These are phyloP conservation scores for Boletus speciosus DNA, from an alignment of 768 basidiomycete genomes.

Conservation along the genomic window DNA sequence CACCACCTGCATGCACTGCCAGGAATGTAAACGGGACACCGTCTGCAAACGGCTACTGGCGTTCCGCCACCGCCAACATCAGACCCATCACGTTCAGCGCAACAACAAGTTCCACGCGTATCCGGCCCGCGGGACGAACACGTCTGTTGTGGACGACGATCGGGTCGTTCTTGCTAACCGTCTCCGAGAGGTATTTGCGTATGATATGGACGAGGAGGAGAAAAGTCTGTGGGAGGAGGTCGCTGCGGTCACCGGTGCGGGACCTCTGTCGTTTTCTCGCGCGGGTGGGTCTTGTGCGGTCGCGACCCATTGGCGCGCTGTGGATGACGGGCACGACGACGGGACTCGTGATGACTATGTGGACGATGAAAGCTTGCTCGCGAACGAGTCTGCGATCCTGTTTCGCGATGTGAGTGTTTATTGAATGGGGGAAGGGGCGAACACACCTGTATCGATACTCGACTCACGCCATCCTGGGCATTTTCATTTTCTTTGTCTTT, in stretches of 20 bases:
- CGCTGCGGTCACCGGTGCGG: constrained; percentile 19
- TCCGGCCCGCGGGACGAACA: neutral
- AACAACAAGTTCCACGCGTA: neutral
- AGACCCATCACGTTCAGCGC: constrained; percentile 4
- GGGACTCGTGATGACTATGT: constrained; percentile 3
- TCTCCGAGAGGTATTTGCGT: constrained; percentile 15
- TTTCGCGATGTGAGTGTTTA: constrained; percentile 24
- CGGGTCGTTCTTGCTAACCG: constrained; percentile 5
- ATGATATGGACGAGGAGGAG: constrained; percentile 27
- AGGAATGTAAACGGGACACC: constrained; percentile 27
- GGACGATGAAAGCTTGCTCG: constrained; percentile 21
- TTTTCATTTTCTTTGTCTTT: neutral
- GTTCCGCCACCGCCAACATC: constrained; percentile 15
- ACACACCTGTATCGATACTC: constrained; percentile 8
- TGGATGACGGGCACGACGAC: constrained; percentile 5
- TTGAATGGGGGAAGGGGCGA: constrained; percentile 1
- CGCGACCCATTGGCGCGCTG: neutral
- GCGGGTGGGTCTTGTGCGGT: constrained; percentile 10
- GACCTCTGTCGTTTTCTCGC: constrained; percentile 14
- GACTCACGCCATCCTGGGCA: neutral
- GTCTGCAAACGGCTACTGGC: constrained; percentile 26
- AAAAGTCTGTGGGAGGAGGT: constrained; percentile 29
- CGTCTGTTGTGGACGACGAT: constrained; percentile 1
- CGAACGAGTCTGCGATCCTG: constrained; percentile 14
- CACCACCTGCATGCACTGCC: constrained; percentile 25